These are phyloP conservation scores for Aspergillus nomiae DNA, from an alignment of 2,329 filamentous ascomycete genomes.

Conservation along the genomic window DNA sequence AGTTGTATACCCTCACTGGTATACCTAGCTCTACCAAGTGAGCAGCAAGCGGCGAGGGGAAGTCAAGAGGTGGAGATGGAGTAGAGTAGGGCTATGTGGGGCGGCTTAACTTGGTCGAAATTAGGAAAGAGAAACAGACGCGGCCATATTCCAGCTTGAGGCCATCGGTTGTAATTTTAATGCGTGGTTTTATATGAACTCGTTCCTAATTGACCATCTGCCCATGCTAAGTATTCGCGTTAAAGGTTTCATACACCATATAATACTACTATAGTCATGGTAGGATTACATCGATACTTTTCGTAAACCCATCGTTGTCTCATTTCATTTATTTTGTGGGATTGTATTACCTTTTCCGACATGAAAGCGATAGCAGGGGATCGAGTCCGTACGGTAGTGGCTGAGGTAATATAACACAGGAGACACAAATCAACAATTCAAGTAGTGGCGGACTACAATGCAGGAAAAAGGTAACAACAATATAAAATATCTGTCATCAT, in stretches of 20 bases:
- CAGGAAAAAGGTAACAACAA: not conserved
- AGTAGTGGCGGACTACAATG: not conserved
- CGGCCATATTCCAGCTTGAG: no score
- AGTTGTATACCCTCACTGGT: not conserved
- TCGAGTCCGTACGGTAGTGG: no score
- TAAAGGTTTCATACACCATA: not conserved
- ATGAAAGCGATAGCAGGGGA: not conserved
- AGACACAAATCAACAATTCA: no score
- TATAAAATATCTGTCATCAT: not conserved
- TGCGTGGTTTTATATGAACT: no score
- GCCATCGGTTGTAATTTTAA: no score
- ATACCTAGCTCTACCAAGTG: not conserved
- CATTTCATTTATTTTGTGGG: not conserved
- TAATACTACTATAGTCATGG: no score
- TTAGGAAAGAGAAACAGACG: not conserved
- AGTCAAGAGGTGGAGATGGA: not conserved
- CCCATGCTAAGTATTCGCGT: not conserved
- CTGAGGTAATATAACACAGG: no score
- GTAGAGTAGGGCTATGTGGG: not conserved
- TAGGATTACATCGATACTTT: no score
- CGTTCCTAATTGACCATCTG: not conserved
- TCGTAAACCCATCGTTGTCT: no score
- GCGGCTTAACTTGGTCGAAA: not conserved
- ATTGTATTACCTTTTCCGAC: no score
- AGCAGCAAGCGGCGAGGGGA: not conserved